Conservation (phyloP, 176 grass and related monocot genomes). For the Lolium perenne region DNA sequence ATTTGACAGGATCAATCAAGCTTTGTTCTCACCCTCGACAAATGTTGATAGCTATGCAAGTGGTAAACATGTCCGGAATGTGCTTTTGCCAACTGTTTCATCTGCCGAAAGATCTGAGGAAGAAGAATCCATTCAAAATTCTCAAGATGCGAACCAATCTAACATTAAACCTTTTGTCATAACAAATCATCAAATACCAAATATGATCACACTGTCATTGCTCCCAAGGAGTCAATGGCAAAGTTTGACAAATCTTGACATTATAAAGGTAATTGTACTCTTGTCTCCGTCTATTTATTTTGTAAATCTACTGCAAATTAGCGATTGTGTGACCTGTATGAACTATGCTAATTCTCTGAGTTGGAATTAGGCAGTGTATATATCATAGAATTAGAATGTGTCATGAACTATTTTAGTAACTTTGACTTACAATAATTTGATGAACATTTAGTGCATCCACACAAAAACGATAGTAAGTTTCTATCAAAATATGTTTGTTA, state of each 20-base stretch:
- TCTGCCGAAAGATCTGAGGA: constrained; percentile 57
- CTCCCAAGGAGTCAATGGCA: constrained; percentile 99
- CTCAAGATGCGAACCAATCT: constrained; percentile 47
- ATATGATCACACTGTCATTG: constrained; percentile 93
- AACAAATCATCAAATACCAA: constrained; percentile 75
- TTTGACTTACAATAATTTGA: neutral
- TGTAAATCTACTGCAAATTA: constrained; percentile 29
- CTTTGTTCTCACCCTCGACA: constrained; percentile 72
- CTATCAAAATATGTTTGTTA: neutral
- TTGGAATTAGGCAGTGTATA: neutral
- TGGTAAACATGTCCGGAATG: constrained; percentile 70
- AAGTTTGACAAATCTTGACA: constrained; percentile 95
- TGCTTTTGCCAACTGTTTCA: constrained; percentile 71
- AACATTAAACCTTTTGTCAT: constrained; percentile 50
- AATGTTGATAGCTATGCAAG: constrained; percentile 75
- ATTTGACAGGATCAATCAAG: constrained; percentile 81
- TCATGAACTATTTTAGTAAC: neutral
- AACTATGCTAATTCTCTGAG: constrained; percentile 4
- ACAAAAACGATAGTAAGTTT: neutral
- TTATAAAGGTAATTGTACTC: constrained; percentile 80
- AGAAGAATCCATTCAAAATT: constrained; percentile 57
- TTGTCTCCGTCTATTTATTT: constrained; percentile 26
- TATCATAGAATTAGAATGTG: neutral
- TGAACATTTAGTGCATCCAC: neutral
- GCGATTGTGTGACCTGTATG: constrained; percentile 30